Percentiles rank a stretch among this genome's conserved stretches.
Evolutionary conservation across 164 flowering plant species (phyloP).

Genomic region (Dillenia suffruticosa): DNA sequence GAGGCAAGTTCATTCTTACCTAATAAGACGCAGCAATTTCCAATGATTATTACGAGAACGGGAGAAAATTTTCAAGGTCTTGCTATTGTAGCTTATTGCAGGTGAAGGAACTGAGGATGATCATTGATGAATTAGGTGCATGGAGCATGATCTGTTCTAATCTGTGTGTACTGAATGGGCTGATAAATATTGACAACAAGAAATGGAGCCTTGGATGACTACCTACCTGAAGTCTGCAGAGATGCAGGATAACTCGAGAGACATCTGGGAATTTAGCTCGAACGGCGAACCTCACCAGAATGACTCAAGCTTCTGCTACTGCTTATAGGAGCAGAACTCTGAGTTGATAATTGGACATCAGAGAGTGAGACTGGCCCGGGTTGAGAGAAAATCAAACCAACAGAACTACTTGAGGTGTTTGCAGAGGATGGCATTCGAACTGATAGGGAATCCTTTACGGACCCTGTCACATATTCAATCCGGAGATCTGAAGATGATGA

Average conservation of each 20-base stretch:
- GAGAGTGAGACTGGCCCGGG: slow-evolving; percentile 22
- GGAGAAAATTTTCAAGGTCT: neutral
- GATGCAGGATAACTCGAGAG: neutral
- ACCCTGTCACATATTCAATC: slow-evolving; percentile 14
- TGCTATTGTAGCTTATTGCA: neutral
- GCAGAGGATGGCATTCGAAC: slow-evolving; percentile 26
- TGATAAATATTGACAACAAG: neutral
- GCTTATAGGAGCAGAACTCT: slow-evolving; percentile 23
- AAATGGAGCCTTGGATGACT: neutral
- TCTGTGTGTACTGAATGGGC: neutral
- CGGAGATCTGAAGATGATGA: slow-evolving; percentile 26
- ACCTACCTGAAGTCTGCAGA: neutral
- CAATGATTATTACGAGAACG: too few relatives aligned
- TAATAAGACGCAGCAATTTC: too few relatives aligned
- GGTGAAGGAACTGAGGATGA: neutral
- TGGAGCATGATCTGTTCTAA: neutral
- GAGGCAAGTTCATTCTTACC: too few relatives aligned
- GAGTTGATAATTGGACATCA: slow-evolving; percentile 25
- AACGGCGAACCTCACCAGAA: slow-evolving; percentile 25
- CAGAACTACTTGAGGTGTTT: slow-evolving; percentile 22
- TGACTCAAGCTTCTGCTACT: slow-evolving; percentile 28
- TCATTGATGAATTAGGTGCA: neutral
- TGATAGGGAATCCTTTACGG: slow-evolving; percentile 16
- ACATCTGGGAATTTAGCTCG: slow-evolving; percentile 11
- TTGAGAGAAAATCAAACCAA: slow-evolving; percentile 27